Conservation (phyloP, 1,139 yeast genomes). For the Lodderomyces jiufengensis region DNA sequence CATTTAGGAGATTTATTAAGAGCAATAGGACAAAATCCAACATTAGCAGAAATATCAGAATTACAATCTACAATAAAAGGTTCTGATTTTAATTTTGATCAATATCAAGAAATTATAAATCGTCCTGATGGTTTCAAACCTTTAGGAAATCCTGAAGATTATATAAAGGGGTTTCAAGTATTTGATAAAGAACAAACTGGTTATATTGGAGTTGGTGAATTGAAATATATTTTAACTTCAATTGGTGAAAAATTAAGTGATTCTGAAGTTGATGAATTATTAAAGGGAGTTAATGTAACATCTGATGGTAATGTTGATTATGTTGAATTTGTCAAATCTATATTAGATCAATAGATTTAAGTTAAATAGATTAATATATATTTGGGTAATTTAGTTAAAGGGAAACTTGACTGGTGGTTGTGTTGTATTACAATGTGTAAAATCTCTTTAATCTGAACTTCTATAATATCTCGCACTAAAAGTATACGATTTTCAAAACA, state of each 20-base stretch:
- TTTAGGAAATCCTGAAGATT: slow-evolving; percentile 93
- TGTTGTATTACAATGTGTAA: background rate
- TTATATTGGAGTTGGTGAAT: slow-evolving; percentile 93
- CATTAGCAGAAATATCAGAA: slow-evolving; percentile 81
- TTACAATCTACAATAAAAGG: slow-evolving; percentile 51
- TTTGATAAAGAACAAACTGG: slow-evolving; percentile 96
- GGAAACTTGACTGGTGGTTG: too few relatives aligned
- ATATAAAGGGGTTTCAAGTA: slow-evolving; percentile 95
- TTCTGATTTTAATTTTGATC: slow-evolving; percentile 64
- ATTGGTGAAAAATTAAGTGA: slow-evolving; percentile 90
- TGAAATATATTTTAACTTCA: slow-evolving; percentile 87
- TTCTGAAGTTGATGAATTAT: slow-evolving; percentile 89
- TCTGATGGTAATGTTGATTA: slow-evolving; percentile 95
- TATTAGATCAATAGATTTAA: slow-evolving; percentile 67
- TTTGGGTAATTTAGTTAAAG: too few relatives aligned
- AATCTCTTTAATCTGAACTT: background rate
- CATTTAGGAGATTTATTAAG: slow-evolving; percentile 90
- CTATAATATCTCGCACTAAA: slow-evolving; percentile 4
- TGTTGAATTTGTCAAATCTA: slow-evolving; percentile 89
- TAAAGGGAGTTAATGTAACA: slow-evolving; percentile 92
- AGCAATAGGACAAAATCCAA: slow-evolving; percentile 98
- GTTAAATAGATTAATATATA: background rate
- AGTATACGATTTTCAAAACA: too few relatives aligned
- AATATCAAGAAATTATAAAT: slow-evolving; percentile 72
- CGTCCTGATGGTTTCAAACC: slow-evolving; percentile 91